Conservation (phyloP, 257 asterid species). For the Plectranthus barbatus region DNA sequence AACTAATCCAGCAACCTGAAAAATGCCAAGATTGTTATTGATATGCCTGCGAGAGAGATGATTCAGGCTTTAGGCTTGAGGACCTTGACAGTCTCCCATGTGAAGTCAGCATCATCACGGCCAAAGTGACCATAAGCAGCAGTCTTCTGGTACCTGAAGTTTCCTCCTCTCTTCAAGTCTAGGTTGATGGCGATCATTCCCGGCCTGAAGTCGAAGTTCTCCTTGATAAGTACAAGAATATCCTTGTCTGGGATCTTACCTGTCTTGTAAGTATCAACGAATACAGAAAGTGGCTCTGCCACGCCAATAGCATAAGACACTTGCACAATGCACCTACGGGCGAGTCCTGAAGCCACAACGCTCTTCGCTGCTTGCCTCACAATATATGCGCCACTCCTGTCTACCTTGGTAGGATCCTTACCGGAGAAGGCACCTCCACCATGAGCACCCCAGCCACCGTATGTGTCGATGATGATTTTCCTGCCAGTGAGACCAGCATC, state of each 20-base stretch:
- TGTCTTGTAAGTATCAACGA: constrained; percentile 58
- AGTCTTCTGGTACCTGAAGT: constrained; percentile 65
- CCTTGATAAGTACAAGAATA: constrained; percentile 44
- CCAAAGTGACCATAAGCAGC: constrained; percentile 76
- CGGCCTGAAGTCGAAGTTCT: too few species aligned
- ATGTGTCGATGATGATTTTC: constrained; percentile 54
- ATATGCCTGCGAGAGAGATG: background rate
- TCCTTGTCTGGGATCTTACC: constrained; percentile 61
- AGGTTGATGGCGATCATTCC: constrained; percentile 64
- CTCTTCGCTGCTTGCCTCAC: too few species aligned
- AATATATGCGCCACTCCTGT: too few species aligned
- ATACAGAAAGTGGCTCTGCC: constrained; percentile 66
- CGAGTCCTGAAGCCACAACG: constrained; percentile 66
- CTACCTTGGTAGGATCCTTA: too few species aligned
- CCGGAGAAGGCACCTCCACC: too few species aligned
- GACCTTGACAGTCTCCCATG: constrained; percentile 62
- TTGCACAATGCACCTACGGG: constrained; percentile 61
- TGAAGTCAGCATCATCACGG: constrained; percentile 58
- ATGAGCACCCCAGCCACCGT: too few species aligned
- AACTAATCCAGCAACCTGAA: too few species aligned
- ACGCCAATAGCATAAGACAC: constrained; percentile 66
- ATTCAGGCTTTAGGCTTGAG: constrained; percentile 65
- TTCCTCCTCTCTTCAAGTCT: constrained; percentile 61
- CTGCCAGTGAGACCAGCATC: constrained; percentile 70
- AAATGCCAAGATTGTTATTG: constrained; percentile 8